Base-by-base conservation (phyloP, 2,329 filamentous ascomycete species). In the Thelonectria blattea region DNA sequence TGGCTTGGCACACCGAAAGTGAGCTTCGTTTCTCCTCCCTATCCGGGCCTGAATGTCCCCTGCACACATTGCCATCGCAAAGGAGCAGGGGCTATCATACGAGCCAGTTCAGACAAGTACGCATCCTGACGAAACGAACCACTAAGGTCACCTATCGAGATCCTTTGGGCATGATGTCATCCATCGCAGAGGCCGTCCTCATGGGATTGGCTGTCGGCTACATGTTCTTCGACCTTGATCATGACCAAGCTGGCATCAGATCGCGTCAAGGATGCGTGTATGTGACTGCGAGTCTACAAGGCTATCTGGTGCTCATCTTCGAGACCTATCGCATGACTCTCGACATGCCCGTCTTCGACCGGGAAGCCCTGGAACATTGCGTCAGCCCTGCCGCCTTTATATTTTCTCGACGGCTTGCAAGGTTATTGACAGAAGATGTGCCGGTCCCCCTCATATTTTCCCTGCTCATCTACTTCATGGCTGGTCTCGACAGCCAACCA, bases 401-500 rank as follows among this genome's bases (percentile, higher is more conserved):
- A 1, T 71, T 92, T 1, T 92, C 90, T 17, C 81, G 91, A 43
- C 82, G 91, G 22, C 74, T 92, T 4, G 89, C 91, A 1, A 83
- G 89, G 6, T 75, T 92, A 18, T 80, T 88, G 2, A 86, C 89
- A 0, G 90, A 93, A 71, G 90, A 93, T 69, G 70, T 93, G 0
- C 88, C 89, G 0, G 89, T 92, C 1, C 90, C 90, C 0, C 81
- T 92, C 15, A 72, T 92, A 4, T 93, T 89, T 69, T 87, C 87
- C 6, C 75, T 87, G 2, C 88, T 93, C 8, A 88, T 88, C 70
- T 93, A 93, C 74, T 93, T 91, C 72, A 92, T 93, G 88, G 85
- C 87, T 7, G 90, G 89, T 0, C 91, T 92, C 66, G 85, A 90
- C 48, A 79, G 82, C 3, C 83, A 88, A 9, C 85, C 82, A 0